Percentiles rank a stretch among this genome's conserved stretches.
Conservation (phyloP, 768 basidiomycete species). For the Porphyrellus cyaneotinctus region DNA sequence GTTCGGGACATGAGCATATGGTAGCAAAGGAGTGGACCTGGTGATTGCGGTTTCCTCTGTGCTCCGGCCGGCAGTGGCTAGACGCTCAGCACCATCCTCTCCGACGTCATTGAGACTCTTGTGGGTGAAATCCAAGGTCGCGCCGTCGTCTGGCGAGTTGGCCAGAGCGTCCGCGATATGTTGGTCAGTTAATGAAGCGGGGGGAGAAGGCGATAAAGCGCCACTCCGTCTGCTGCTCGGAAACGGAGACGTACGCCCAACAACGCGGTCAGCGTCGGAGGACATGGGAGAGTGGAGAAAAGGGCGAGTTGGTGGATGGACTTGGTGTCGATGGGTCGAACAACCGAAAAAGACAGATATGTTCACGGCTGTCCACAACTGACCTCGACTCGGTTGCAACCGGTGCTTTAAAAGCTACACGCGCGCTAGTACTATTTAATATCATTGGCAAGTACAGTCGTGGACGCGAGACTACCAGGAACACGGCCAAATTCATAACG, state of each 20-base stretch:
- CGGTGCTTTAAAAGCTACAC: slow-evolving; percentile 23
- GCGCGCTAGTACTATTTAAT: slow-evolving; percentile 6
- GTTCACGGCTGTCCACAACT: slow-evolving; percentile 19
- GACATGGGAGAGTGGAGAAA: slow-evolving; percentile 21
- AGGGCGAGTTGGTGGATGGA: slow-evolving; percentile 10
- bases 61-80: slow-evolving; percentile 57
- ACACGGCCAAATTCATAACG: slow-evolving; percentile 5
- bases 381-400: slow-evolving; percentile 27
- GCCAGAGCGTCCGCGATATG: slow-evolving; percentile 63
- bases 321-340: slow-evolving; percentile 16
- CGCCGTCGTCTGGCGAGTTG: slow-evolving; percentile 70
- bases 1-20: slow-evolving; percentile 3
- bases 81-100: slow-evolving; percentile 67
- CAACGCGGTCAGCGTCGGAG: slow-evolving; percentile 29
- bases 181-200: slow-evolving; percentile 46
- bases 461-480: slow-evolving; percentile 1
- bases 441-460: neutral
- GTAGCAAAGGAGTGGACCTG: slow-evolving; percentile 43
- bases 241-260: slow-evolving; percentile 29
- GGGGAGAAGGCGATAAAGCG: slow-evolving; percentile 29
- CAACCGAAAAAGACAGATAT: slow-evolving; percentile 7
- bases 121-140: slow-evolving; percentile 82
- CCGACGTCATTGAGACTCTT: slow-evolving; percentile 74
- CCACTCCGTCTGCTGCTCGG: slow-evolving; percentile 21
- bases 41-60: slow-evolving; percentile 53